Evolutionary conservation across 345 rosid genomes (phyloP).

Genomic region (Rhodamnia argentea): DNA sequence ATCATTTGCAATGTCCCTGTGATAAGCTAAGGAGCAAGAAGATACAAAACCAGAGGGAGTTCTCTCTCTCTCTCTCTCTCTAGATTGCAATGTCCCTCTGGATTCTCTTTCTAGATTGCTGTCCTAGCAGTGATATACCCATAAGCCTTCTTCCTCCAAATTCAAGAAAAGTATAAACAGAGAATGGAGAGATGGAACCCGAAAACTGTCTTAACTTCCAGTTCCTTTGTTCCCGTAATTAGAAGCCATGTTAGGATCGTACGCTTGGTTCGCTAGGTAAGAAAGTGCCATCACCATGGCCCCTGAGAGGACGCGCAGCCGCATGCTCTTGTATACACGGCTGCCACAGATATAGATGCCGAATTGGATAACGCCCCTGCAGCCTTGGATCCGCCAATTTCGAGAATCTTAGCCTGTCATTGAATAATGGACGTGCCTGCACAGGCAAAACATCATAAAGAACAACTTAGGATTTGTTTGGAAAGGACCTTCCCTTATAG

Average conservation of each 20-base stretch:
- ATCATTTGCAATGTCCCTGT: no score
- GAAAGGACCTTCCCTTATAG: not conserved
- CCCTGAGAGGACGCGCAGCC: slow-evolving; percentile 80
- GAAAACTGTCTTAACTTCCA: slow-evolving; percentile 16
- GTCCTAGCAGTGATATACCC: not conserved
- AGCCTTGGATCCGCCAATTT: slow-evolving; percentile 72
- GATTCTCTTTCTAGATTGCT: not conserved
- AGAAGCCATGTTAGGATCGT: slow-evolving; percentile 33
- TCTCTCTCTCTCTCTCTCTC: not conserved
- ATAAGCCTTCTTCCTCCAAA: not conserved
- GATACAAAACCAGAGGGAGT: no score
- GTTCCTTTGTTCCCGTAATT: slow-evolving; percentile 19
- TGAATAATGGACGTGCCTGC: slow-evolving; percentile 83
- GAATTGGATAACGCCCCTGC: slow-evolving; percentile 61
- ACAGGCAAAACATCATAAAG: not conserved
- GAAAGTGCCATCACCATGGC: slow-evolving; percentile 92
- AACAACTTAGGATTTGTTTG: not conserved
- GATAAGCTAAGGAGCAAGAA: no score
- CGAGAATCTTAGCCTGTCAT: slow-evolving; percentile 60
- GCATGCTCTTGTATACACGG: slow-evolving; percentile 95
- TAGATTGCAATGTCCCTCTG: not conserved
- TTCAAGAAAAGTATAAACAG: not conserved
- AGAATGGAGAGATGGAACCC: not conserved
- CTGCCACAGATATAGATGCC: slow-evolving; percentile 83
- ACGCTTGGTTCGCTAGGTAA: slow-evolving; percentile 64